A percentile compares a stretch with the other conserved stretches of the same genome.
phyloP scores from a whole-genome alignment of 352 stramenopile species.

The Aphanomyces cochlioides region DNA sequence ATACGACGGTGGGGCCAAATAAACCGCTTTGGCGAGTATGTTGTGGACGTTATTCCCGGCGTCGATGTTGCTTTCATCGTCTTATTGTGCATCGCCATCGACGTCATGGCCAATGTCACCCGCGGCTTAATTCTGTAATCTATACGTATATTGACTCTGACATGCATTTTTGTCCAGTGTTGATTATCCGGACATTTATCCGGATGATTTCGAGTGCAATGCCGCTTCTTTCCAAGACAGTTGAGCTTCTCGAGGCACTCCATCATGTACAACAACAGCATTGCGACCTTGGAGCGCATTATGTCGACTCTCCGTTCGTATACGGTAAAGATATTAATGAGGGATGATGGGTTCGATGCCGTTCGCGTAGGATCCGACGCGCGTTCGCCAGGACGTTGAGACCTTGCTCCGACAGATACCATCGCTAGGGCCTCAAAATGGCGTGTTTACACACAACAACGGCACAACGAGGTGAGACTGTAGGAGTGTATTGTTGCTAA shows the following conservation, averaged over 20 bases:
- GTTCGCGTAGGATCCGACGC: conserved; percentile 32
- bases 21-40: conserved; percentile 1
- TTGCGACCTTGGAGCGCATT: conserved; percentile 25
- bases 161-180: no score
- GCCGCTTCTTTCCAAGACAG: no score
- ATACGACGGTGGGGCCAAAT: not conserved
- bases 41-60: conserved; percentile 20
- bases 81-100: conserved; percentile 17
- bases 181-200: conserved; percentile 1
- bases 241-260: no score
- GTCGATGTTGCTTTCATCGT: conserved; percentile 17
- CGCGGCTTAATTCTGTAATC: conserved; percentile 21
- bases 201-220: not conserved
- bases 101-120: conserved; percentile 23
- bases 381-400: conserved; percentile 79
- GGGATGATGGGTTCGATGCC: not conserved
- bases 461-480: conserved; percentile 52
- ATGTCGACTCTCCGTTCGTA: conserved; percentile 25
- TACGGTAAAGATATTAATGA: conserved; percentile 23
- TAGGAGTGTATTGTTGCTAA: not conserved
- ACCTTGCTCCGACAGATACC: conserved; percentile 82
- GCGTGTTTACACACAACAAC: conserved; percentile 84
- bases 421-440: conserved; percentile 78
- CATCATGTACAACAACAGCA: conserved; percentile 29
- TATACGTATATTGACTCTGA: no score